Evolutionary conservation across 805 yeast species (phyloP), one percentile per base, ranked within the genome.

Genomic region (Pichia californica): DNA sequence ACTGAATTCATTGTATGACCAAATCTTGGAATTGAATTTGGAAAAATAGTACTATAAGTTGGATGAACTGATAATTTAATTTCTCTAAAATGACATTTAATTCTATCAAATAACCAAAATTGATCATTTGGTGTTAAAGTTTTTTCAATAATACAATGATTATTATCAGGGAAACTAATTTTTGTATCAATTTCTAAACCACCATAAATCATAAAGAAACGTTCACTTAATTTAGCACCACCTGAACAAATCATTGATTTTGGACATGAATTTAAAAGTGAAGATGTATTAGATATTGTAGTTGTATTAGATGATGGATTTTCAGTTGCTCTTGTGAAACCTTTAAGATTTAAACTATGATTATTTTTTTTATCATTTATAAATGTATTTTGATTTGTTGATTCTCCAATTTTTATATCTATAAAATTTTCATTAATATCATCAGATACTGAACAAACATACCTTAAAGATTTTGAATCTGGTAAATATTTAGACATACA

Each of bases 171-270:
- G 19, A 39, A 41, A 6, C 41, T 40, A 15, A 65, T 62, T 7
- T 60, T 57, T 16, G 69, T 68, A 6, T 54, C 48, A 5, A 69
- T 54, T 53, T 73, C 74, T 56, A 81, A 75, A 0, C 93, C 94
- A n/a, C 91, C 94, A 55, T 76, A 81, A 46, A 73, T 71, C 49
- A 82, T 70, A 14, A 78, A 68, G 52, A 80, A 80, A 30, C 77
- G 61, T n/a, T 70, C 66, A 5, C 84, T 74, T 5, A 83, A 62
- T 43, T 62, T 67, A 8, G 76, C 66, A 15, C 74, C 69, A 6
- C 69, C 53, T 57, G 77, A 63, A 43, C 77, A 71, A 35, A 74
- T 54, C 16, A 81, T 53, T 3, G 80, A 71, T 4, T 75, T 73
- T 0, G 88, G 88, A 5, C 48, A 49, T 7, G 26, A 4, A 14